These are phyloP conservation scores for Neonectria magnoliae DNA, from an alignment of 2,329 filamentous ascomycete species.

Conservation along the genomic window DNA sequence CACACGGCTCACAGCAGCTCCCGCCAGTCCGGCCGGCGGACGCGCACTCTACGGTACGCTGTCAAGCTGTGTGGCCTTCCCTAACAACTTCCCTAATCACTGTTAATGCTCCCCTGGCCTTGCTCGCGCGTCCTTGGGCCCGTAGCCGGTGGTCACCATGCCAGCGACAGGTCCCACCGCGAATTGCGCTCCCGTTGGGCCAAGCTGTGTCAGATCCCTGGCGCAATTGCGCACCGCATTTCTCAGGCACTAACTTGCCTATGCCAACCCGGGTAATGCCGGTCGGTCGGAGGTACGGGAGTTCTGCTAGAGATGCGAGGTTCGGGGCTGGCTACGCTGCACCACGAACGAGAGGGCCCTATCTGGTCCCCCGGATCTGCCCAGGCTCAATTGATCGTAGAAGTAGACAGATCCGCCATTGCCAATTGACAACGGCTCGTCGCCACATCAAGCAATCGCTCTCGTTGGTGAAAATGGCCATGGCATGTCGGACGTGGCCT, in stretches of 20 bases:
- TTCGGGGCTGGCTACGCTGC: constrained; percentile 28
- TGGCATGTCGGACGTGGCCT: constrained; percentile 29
- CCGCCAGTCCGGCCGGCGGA: constrained; percentile 13
- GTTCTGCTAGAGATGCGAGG: constrained; percentile 33
- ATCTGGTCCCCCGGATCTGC: constrained; percentile 12
- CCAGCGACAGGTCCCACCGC: constrained; percentile 32
- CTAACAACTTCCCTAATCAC: no score
- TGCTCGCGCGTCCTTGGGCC: neutral
- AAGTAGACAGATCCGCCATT: neutral
- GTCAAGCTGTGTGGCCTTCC: no score
- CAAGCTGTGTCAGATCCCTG: constrained; percentile 27
- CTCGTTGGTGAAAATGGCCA: constrained; percentile 1
- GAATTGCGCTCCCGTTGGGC: constrained; percentile 30
- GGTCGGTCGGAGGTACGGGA: constrained; percentile 44
- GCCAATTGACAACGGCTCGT: constrained; percentile 17
- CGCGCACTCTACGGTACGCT: neutral
- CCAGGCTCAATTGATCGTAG: constrained; percentile 31
- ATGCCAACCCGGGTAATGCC: constrained; percentile 42
- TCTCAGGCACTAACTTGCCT: constrained; percentile 39
- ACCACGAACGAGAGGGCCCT: constrained; percentile 6
- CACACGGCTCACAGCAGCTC: neutral
- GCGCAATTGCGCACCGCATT: constrained; percentile 31
- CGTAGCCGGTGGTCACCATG: constrained; percentile 39
- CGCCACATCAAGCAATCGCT: neutral
- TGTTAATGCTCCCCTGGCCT: neutral